These are phyloP conservation scores for Penicillium sclerotiorum DNA, from an alignment of 2,329 filamentous ascomycete genomes.

Conservation along the genomic window DNA sequence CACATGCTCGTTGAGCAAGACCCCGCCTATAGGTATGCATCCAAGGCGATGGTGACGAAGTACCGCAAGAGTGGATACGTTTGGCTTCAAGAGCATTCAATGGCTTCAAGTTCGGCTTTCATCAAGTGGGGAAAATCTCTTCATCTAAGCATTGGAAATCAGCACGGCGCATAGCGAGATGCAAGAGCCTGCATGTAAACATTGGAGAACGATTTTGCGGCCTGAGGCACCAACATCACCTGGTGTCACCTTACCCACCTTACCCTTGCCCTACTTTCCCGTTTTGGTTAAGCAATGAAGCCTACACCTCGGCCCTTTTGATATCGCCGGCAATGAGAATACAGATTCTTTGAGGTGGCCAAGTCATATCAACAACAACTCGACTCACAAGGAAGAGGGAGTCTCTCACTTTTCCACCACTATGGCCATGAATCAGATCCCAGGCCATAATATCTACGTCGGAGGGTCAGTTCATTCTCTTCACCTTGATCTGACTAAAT, in stretches of 20 bases:
- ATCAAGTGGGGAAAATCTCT: too few species aligned
- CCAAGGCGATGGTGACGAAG: too few species aligned
- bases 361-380: neutral
- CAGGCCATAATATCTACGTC: conserved; percentile 73
- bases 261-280: conserved; percentile 5
- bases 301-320: conserved; percentile 2
- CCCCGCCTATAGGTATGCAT: too few species aligned
- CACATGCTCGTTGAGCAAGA: neutral
- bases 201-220: neutral
- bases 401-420: neutral
- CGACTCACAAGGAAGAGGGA: neutral
- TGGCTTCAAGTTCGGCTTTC: too few species aligned
- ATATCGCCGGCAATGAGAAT: neutral
- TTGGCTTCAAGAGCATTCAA: too few species aligned
- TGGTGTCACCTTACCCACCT: rapidly evolving
- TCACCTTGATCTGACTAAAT: conserved; percentile 39
- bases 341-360: neutral
- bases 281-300: conserved; percentile 1
- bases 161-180: too few species aligned
- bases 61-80: neutral
- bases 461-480: conserved; percentile 64
- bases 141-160: too few species aligned
- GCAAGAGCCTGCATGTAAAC: too few species aligned
- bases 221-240: conserved; percentile 1
- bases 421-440: conserved; percentile 64